These are phyloP conservation scores for Penicillium thymicola DNA, from an alignment of 2,329 filamentous ascomycete genomes.

Conservation along the genomic window DNA sequence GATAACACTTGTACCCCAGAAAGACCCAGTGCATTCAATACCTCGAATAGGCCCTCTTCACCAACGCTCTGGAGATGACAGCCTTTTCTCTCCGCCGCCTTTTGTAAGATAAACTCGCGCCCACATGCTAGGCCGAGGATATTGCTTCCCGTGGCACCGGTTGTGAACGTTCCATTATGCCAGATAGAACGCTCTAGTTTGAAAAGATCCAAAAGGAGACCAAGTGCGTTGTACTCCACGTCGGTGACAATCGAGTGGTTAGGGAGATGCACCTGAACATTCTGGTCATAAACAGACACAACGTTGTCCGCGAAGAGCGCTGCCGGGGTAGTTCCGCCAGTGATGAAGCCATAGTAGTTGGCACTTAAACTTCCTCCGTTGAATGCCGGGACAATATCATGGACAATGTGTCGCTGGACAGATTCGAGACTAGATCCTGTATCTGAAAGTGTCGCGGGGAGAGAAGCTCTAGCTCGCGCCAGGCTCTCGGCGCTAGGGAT, in stretches of 20 bases:
- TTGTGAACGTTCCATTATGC: slow-evolving; percentile 77
- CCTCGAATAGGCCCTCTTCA: slow-evolving; percentile 65
- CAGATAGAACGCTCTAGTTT: slow-evolving; percentile 54
- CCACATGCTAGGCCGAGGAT: slow-evolving; percentile 65
- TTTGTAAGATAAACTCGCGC: slow-evolving; percentile 56
- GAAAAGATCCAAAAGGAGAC: slow-evolving; percentile 67
- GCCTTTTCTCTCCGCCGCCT: slow-evolving; percentile 41
- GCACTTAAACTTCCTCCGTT: slow-evolving; percentile 63
- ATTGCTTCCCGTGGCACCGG: slow-evolving; percentile 67
- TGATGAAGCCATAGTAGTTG: slow-evolving; percentile 87
- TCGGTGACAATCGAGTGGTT: slow-evolving; percentile 70
- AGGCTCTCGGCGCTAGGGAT: slow-evolving; percentile 32
- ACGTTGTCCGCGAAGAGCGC: slow-evolving; percentile 80
- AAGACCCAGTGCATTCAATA: slow-evolving; percentile 63
- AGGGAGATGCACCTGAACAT: slow-evolving; percentile 77
- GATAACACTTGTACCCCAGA: slow-evolving; percentile 72
- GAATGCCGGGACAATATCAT: slow-evolving; percentile 53
- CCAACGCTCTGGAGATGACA: slow-evolving; percentile 53
- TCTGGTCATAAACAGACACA: slow-evolving; percentile 79
- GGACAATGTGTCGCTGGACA: slow-evolving; percentile 38
- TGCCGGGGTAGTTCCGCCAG: slow-evolving; percentile 73
- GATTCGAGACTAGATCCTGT: slow-evolving; percentile 32
- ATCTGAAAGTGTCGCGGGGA: slow-evolving; percentile 28
- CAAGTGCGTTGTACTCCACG: slow-evolving; percentile 70
- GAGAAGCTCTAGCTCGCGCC: slow-evolving; percentile 32